These are phyloP conservation scores for Saturnispora dispora DNA, from an alignment of 805 yeast species.

Conservation along the genomic window DNA sequence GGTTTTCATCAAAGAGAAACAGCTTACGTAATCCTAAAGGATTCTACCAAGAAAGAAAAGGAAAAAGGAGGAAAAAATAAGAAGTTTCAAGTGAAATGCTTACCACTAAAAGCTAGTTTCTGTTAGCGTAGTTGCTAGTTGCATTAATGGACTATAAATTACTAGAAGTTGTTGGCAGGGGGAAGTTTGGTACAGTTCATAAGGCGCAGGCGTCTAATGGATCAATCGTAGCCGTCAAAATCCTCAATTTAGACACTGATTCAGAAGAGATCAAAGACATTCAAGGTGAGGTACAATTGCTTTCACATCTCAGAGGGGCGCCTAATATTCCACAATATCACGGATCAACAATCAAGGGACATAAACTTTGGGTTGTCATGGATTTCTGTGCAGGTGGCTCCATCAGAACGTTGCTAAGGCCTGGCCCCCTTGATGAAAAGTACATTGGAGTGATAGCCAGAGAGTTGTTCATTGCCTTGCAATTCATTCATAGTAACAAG, in stretches of 20 bases:
- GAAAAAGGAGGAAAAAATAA: neutral
- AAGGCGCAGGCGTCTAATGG: constrained; percentile 72
- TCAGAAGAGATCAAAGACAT: constrained; percentile 94
- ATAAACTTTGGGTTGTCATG: constrained; percentile 96
- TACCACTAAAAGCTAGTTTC: neutral
- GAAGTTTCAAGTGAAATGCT: neutral
- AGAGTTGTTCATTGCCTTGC: constrained; percentile 70
- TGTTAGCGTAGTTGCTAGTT: neutral
- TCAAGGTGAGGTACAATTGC: constrained; percentile 82
- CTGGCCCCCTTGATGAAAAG: constrained; percentile 82
- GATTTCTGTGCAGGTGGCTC: constrained; percentile 97
- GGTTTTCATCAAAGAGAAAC: neutral
- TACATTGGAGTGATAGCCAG: constrained; percentile 77
- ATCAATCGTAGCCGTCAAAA: constrained; percentile 85
- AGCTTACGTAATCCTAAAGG: neutral
- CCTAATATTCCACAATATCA: constrained; percentile 92
- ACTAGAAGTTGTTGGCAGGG: constrained; percentile 88
- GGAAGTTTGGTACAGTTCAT: constrained; percentile 94
- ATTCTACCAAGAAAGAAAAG: neutral
- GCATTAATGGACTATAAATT: constrained; percentile 47
- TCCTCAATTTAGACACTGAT: constrained; percentile 81
- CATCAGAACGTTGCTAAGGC: constrained; percentile 70
- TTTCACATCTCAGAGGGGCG: constrained; percentile 69
- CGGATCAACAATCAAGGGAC: constrained; percentile 78
- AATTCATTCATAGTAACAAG: constrained; percentile 76